Percentiles rank a stretch among this genome's conserved stretches.
phyloP scores from a whole-genome alignment of 108 stramenopile species.

The Skeletonema menzelii region DNA sequence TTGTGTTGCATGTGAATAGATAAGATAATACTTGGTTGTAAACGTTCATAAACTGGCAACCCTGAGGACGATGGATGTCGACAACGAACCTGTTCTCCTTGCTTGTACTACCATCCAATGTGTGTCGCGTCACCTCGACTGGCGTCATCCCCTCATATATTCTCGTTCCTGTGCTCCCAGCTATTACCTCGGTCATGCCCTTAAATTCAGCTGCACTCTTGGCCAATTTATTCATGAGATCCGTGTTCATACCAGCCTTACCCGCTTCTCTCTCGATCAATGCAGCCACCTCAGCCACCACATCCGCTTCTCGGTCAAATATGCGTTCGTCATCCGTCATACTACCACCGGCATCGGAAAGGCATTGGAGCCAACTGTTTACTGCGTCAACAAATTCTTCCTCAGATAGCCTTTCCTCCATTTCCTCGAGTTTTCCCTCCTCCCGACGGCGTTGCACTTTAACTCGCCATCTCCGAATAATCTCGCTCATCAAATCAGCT shows the following conservation, averaged over 20 bases:
- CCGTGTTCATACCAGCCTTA: too few relatives aligned
- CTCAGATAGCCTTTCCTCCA: too few relatives aligned
- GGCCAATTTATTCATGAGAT: not conserved
- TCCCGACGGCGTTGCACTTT: not conserved
- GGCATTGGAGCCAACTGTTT: too few relatives aligned
- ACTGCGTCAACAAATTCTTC: too few relatives aligned
- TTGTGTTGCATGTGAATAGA: slow-evolving; percentile 27
- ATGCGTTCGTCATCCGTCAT: too few relatives aligned
- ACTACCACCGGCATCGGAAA: too few relatives aligned
- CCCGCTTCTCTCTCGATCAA: too few relatives aligned
- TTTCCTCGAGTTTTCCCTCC: not conserved
- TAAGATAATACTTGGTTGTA: slow-evolving; percentile 13
- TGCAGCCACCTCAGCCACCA: too few relatives aligned
- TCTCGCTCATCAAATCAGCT: not conserved
- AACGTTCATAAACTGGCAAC: slow-evolving; percentile 13
- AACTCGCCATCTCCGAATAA: not conserved
- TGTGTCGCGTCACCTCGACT: not conserved
- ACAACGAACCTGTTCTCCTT: not conserved
- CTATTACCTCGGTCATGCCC: too few relatives aligned
- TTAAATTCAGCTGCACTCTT: too few relatives aligned
- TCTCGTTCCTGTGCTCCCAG: not conserved
- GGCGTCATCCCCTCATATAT: not conserved
- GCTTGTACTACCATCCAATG: not conserved
- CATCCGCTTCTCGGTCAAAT: too few relatives aligned
- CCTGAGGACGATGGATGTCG: not conserved